Evolutionary conservation across 164 flowering plant species (phyloP).

Genomic region (Hamamelis virginiana): DNA sequence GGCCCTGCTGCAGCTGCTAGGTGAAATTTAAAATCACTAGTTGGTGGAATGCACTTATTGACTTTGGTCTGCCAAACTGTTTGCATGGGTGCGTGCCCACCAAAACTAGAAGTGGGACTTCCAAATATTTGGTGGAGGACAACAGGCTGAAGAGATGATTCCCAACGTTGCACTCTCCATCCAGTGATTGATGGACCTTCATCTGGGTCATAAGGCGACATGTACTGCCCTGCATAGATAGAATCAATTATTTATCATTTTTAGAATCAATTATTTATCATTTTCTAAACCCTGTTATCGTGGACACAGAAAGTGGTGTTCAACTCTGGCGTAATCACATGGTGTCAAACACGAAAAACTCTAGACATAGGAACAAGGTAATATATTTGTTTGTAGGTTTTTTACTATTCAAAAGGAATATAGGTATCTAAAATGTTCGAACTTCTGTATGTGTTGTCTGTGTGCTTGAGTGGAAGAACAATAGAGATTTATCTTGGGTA

Average conservation of each 20-base stretch:
- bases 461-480: too few species aligned
- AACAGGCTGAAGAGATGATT: slow-evolving; percentile 92
- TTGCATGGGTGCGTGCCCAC: slow-evolving; percentile 95
- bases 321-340: neutral
- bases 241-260: slow-evolving; percentile 4
- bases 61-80: slow-evolving; percentile 96
- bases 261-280: slow-evolving; percentile 1
- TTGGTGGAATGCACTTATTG: slow-evolving; percentile 77
- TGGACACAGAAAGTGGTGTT: neutral
- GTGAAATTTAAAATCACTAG: slow-evolving; percentile 52
- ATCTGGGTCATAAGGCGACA: slow-evolving; percentile 99
- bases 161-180: slow-evolving; percentile 99
- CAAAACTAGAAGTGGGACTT: slow-evolving; percentile 79
- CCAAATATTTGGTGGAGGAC: slow-evolving; percentile 97
- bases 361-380: too few species aligned
- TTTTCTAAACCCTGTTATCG: neutral
- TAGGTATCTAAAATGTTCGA: too few species aligned
- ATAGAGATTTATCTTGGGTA: too few species aligned
- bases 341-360: too few species aligned
- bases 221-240: slow-evolving; percentile 85
- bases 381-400: too few species aligned
- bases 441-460: too few species aligned
- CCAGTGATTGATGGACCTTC: slow-evolving; percentile 99
- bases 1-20: slow-evolving; percentile 41
- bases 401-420: too few species aligned